Evolutionary conservation across 225 moss, liverwort and hornwort species (phyloP).

Genomic region (Asterella californica): DNA sequence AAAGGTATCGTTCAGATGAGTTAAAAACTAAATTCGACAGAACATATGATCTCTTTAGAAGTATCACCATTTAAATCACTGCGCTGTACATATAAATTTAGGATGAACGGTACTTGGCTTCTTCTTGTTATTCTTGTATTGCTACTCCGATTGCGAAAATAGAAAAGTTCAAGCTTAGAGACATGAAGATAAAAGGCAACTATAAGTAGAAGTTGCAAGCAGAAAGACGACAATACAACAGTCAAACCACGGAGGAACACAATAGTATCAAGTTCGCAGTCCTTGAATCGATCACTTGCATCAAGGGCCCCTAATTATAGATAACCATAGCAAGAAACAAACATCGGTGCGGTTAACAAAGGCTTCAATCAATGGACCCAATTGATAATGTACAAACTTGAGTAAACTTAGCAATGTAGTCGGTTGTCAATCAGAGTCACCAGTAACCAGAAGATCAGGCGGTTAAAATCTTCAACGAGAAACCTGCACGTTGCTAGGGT

Average conservation of each 20-base stretch:
- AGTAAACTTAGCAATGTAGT: not conserved
- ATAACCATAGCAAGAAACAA: not conserved
- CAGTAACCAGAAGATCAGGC: not conserved
- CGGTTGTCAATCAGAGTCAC: not conserved
- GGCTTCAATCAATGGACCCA: not conserved
- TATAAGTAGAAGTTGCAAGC: no score
- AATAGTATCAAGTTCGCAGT: not conserved
- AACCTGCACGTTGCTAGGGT: not conserved
- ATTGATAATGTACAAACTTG: not conserved
- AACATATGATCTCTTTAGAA: no score
- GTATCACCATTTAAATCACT: no score
- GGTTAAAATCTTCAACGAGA: not conserved
- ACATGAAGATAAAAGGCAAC: no score
- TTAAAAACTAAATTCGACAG: no score
- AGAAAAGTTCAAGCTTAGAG: no score
- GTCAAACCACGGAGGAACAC: not conserved
- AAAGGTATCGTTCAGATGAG: no score
- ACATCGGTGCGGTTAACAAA: not conserved
- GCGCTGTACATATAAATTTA: no score
- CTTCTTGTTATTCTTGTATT: no score
- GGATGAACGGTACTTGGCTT: no score
- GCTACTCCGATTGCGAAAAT: no score
- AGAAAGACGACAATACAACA: not conserved
- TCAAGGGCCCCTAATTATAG: not conserved
- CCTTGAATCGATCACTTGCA: not conserved